Conservation (phyloP, 257 asterid genomes). For the Solanum gracilifrons region DNA sequence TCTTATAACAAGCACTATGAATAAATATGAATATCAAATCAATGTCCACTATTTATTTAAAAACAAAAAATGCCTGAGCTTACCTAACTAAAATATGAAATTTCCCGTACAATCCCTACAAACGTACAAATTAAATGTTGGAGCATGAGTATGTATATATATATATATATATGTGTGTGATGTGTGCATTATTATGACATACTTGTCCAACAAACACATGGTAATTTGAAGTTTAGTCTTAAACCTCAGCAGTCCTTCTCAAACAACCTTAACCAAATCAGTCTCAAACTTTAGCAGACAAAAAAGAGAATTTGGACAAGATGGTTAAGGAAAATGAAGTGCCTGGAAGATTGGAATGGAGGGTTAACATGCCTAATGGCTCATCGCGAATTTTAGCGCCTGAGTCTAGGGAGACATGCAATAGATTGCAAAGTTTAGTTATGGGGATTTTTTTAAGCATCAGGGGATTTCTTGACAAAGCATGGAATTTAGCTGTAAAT, state of each 20-base stretch:
- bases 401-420: slow-evolving; percentile 1
- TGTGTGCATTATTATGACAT: neutral
- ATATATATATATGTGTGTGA: neutral
- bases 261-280: neutral
- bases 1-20: slow-evolving; percentile 6
- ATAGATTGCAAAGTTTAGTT: slow-evolving; percentile 5
- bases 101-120: slow-evolving; percentile 10
- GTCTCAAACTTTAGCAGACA: neutral
- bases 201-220: slow-evolving; percentile 10
- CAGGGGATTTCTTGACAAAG: slow-evolving; percentile 33
- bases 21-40: slow-evolving; percentile 9
- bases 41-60: slow-evolving; percentile 11
- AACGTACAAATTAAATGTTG: neutral
- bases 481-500: slow-evolving; percentile 46
- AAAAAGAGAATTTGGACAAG: neutral
- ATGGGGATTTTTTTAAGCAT: slow-evolving; percentile 9
- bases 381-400: slow-evolving; percentile 29
- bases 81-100: slow-evolving; percentile 32
- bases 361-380: slow-evolving; percentile 39
- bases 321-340: slow-evolving; percentile 15
- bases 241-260: neutral
- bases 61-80: slow-evolving; percentile 1
- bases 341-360: slow-evolving; percentile 45
- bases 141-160: neutral
- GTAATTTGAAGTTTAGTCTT: neutral